A percentile compares a stretch with the other conserved stretches of the same genome.
Evolutionary conservation across 108 stramenopile species (phyloP).

Genomic region (Hondaea fermentalgiana): DNA sequence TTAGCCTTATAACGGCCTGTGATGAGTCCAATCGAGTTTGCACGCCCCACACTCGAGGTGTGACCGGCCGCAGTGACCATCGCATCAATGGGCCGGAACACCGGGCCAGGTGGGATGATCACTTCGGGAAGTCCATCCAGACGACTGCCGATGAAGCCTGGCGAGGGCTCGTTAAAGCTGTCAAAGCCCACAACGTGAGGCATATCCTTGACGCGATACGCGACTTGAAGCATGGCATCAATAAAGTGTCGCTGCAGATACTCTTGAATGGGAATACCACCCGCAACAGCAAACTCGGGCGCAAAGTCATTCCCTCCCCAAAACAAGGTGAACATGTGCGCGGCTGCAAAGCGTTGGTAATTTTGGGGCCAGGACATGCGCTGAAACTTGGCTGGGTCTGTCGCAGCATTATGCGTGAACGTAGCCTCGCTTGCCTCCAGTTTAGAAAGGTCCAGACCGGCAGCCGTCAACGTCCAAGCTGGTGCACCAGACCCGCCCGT

Average conservation of each 20-base stretch:
- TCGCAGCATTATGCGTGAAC: neutral
- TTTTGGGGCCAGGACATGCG: constrained; percentile 15
- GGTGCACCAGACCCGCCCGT: constrained; percentile 46
- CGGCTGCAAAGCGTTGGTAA: neutral
- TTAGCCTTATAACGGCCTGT: neutral
- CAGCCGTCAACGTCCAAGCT: constrained; percentile 40
- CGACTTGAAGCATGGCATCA: neutral
- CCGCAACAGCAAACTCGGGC: constrained; percentile 2
- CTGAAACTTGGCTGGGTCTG: neutral
- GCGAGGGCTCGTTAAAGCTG: constrained; percentile 16
- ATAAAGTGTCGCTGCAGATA: constrained; percentile 9
- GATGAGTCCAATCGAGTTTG: neutral
- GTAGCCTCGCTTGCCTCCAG: constrained; percentile 33
- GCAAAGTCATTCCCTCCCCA: constrained; percentile 22
- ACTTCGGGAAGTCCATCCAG: neutral
- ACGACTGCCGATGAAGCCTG: neutral
- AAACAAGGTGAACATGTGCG: constrained; percentile 7
- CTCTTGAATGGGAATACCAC: constrained; percentile 9
- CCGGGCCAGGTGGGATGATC: neutral
- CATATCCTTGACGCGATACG: neutral
- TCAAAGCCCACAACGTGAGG: constrained; percentile 7
- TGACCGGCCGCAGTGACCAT: neutral
- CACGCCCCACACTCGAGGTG: neutral
- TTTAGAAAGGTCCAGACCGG: constrained; percentile 30
- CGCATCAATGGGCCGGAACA: neutral